Percentiles rank a stretch among this genome's conserved stretches.
Evolutionary conservation across 371 early-diverging fungal species (phyloP).

Genomic region (Choanephora cucurbitarum): DNA sequence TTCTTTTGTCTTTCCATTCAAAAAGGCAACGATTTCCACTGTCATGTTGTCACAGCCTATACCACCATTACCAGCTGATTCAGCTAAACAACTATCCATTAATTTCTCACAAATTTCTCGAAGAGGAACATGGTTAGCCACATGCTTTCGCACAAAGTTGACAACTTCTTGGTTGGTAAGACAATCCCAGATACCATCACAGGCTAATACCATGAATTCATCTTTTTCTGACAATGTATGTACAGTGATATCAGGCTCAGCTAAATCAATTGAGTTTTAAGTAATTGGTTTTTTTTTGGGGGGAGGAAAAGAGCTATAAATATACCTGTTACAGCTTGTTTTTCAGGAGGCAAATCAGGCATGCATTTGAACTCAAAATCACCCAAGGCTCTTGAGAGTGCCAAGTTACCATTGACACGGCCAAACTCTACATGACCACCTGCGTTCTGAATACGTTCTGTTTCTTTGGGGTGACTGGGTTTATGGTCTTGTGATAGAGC

Average conservation of each 20-base stretch:
- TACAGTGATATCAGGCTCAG: conserved; percentile 87
- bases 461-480: conserved; percentile 80
- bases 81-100: conserved; percentile 91
- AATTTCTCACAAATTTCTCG: conserved; percentile 78
- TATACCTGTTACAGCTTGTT: conserved; percentile 91
- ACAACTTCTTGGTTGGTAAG: conserved; percentile 88
- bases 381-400: conserved; percentile 94
- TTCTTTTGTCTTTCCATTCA: conserved; percentile 71
- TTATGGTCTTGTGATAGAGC: conserved; percentile 95
- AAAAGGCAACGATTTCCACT: conserved; percentile 85
- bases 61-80: conserved; percentile 79
- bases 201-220: conserved; percentile 94
- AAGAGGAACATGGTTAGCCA: conserved; percentile 62
- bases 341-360: conserved; percentile 69
- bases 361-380: conserved; percentile 95
- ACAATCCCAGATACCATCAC: conserved; percentile 99
- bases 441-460: conserved; percentile 78
- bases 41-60: conserved; percentile 99
- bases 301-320: too few species aligned
- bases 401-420: conserved; percentile 96
- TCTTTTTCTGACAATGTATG: conserved; percentile 68
- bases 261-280: too few species aligned
- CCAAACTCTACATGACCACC: conserved; percentile 96
- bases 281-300: too few species aligned
- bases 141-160: conserved; percentile 70